A percentile compares a stretch with the other conserved stretches of the same genome.
These are phyloP conservation scores for Termitomyces bulborhizus DNA, from an alignment of 768 basidiomycete species.

Conservation along the genomic window DNA sequence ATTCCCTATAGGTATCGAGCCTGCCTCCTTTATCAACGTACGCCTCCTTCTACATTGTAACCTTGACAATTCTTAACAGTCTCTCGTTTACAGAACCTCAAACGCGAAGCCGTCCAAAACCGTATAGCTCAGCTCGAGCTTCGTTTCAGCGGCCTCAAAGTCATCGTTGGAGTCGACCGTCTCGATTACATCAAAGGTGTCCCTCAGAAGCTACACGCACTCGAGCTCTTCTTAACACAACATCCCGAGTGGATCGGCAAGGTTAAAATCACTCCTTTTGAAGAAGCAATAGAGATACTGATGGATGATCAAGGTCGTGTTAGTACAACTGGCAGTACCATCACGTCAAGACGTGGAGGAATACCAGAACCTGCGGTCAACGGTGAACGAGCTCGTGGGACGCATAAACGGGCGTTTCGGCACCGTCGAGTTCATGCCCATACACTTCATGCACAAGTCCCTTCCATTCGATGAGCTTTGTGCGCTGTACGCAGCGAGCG, in stretches of 20 bases:
- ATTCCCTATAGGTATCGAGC: constrained; percentile 99
- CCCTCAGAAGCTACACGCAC: constrained; percentile 94
- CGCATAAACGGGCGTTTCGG: constrained; percentile 98
- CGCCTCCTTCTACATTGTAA: constrained; percentile 9
- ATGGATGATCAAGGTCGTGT: constrained; percentile 59
- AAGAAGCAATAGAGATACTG: not conserved
- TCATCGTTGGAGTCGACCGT: constrained; percentile 97
- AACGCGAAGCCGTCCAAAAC: constrained; percentile 72
- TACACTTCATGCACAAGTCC: constrained; percentile 98
- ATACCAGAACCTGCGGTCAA: constrained; percentile 94
- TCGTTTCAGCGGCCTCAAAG: constrained; percentile 90
- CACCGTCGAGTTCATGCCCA: constrained; percentile 99
- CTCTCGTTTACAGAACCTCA: constrained; percentile 51
- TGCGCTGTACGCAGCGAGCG: constrained; percentile 95
- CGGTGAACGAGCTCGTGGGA: constrained; percentile 96
- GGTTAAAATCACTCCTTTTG: constrained; percentile 29
- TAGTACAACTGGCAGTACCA: constrained; percentile 95
- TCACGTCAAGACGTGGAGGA: constrained; percentile 98
- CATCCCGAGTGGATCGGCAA: constrained; percentile 99
- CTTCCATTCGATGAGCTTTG: constrained; percentile 91
- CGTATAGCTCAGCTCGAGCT: constrained; percentile 80
- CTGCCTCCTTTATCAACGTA: constrained; percentile 82
- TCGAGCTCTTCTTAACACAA: constrained; percentile 94
- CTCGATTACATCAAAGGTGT: constrained; percentile 99
- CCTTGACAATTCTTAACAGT: not conserved